These are phyloP conservation scores for Xerocomus subilludens DNA, from an alignment of 1,284 basidiomycete genomes.

Conservation along the genomic window DNA sequence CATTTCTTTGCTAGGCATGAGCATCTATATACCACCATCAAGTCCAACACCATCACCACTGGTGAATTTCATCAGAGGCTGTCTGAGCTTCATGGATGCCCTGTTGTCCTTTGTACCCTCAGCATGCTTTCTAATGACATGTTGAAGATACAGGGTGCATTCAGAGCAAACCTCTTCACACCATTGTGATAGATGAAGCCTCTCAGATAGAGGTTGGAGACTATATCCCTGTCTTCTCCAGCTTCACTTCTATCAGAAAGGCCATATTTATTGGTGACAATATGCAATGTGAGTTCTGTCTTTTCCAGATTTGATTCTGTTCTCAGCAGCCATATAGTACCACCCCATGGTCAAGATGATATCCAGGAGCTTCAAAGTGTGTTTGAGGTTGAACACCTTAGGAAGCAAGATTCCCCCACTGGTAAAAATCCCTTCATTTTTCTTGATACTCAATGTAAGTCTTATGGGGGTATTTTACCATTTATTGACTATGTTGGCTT, in stretches of 20 bases:
- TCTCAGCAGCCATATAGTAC: slow-evolving; percentile 56
- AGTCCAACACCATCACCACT: slow-evolving; percentile 54
- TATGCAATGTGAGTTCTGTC: slow-evolving; percentile 57
- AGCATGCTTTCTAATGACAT: slow-evolving; percentile 70
- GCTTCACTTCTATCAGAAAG: slow-evolving; percentile 47
- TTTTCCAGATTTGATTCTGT: background rate
- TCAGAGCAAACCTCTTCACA: slow-evolving; percentile 51
- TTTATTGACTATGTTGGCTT: slow-evolving; percentile 16
- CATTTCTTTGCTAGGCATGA: slow-evolving; percentile 60
- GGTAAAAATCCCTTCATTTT: slow-evolving; percentile 56
- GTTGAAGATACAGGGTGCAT: slow-evolving; percentile 52
- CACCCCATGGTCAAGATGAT: slow-evolving; percentile 69
- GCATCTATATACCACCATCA: slow-evolving; percentile 59
- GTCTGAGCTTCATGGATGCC: slow-evolving; percentile 41
- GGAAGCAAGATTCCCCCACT: slow-evolving; percentile 35
- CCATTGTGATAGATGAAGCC: slow-evolving; percentile 62
- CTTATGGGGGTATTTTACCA: slow-evolving; percentile 4
- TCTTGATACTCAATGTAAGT: slow-evolving; percentile 69
- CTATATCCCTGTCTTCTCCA: slow-evolving; percentile 56
- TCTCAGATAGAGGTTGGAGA: slow-evolving; percentile 61
- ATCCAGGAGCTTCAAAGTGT: slow-evolving; percentile 64
- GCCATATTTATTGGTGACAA: slow-evolving; percentile 61
- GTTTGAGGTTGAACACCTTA: slow-evolving; percentile 66
- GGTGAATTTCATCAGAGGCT: slow-evolving; percentile 47
- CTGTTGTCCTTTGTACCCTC: slow-evolving; percentile 65